Percentiles rank a stretch among this genome's conserved stretches.
Evolutionary conservation across 441 rosid species (phyloP).

Genomic region (Adansonia gregorii): DNA sequence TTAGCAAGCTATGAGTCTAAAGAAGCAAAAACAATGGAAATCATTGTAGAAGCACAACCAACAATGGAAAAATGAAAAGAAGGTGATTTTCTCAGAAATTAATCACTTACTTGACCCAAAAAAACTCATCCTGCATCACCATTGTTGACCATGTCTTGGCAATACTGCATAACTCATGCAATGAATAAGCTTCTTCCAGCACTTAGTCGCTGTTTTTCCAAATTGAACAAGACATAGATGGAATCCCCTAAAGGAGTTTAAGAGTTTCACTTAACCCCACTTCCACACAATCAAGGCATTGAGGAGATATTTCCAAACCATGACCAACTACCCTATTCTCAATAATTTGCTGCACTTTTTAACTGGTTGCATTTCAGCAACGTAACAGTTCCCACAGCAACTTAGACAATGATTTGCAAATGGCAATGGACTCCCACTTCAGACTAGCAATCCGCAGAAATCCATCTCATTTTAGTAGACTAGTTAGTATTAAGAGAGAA

Average conservation of each 20-base stretch:
- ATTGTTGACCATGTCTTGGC: conserved; percentile 37
- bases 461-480: conserved; percentile 21
- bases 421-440: conserved; percentile 2
- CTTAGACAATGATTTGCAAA: conserved; percentile 3
- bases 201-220: conserved; percentile 29
- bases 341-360: conserved; percentile 11
- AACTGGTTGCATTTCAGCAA: background rate
- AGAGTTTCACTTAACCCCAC: conserved; percentile 23
- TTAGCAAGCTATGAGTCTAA: conserved; percentile 13
- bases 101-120: conserved; percentile 54
- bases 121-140: conserved; percentile 42
- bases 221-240: conserved; percentile 24
- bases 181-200: conserved; percentile 35
- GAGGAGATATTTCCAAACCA: conserved; percentile 24
- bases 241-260: conserved; percentile 23
- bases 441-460: conserved; percentile 14
- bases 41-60: conserved; percentile 24
- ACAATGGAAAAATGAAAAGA: conserved; percentile 26
- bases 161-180: conserved; percentile 31
- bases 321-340: conserved; percentile 19
- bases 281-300: conserved; percentile 21
- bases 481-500: background rate
- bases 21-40: background rate
- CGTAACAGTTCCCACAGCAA: conserved; percentile 12
- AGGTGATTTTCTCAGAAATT: conserved; percentile 25